Evolutionary conservation across 352 stramenopile species (phyloP).

Genomic region (Phytophthora pini): DNA sequence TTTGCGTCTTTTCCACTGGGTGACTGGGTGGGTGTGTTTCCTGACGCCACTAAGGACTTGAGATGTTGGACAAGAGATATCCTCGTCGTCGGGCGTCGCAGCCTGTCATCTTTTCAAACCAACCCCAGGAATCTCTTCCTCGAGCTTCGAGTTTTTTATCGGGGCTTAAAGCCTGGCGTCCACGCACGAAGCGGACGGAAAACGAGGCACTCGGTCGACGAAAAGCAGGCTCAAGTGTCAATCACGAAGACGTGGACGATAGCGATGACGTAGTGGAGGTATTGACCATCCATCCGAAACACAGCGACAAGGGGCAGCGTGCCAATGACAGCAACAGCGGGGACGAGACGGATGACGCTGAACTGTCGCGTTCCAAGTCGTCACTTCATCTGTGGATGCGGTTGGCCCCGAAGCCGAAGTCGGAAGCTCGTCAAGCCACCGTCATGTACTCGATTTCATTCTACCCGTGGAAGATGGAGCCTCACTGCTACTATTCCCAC

Average conservation of each 20-base stretch:
- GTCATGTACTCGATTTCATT: slow-evolving; percentile 80
- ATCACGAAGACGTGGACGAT: slow-evolving; percentile 6
- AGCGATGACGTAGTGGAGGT: slow-evolving; percentile 8
- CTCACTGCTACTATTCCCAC: slow-evolving; percentile 70
- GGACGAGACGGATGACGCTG: slow-evolving; percentile 16
- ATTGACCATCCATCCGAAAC: slow-evolving; percentile 6
- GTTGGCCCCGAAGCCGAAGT: slow-evolving; percentile 22
- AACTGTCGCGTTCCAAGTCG: slow-evolving; percentile 13
- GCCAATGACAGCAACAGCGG: slow-evolving; percentile 10
- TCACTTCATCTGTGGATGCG: slow-evolving; percentile 26
- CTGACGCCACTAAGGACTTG: slow-evolving; percentile 12
- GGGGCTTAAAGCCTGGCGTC: slow-evolving; percentile 28
- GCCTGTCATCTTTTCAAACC: slow-evolving; percentile 17
- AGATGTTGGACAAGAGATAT: slow-evolving; percentile 38
- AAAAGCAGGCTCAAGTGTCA: slow-evolving; percentile 10
- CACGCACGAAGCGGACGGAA: slow-evolving; percentile 8
- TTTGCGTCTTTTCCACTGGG: slow-evolving; percentile 25
- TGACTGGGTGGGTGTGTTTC: slow-evolving; percentile 15
- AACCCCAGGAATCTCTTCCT: background rate
- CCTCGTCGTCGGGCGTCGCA: slow-evolving; percentile 22
- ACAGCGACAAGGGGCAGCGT: background rate
- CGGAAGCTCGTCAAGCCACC: slow-evolving; percentile 23
- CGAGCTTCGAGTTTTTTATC: slow-evolving; percentile 38
- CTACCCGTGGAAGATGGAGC: slow-evolving; percentile 80
- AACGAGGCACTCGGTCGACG: slow-evolving; percentile 11